Conservation (phyloP, 179 eudicot genomes). For the Carnegiea gigantea region DNA sequence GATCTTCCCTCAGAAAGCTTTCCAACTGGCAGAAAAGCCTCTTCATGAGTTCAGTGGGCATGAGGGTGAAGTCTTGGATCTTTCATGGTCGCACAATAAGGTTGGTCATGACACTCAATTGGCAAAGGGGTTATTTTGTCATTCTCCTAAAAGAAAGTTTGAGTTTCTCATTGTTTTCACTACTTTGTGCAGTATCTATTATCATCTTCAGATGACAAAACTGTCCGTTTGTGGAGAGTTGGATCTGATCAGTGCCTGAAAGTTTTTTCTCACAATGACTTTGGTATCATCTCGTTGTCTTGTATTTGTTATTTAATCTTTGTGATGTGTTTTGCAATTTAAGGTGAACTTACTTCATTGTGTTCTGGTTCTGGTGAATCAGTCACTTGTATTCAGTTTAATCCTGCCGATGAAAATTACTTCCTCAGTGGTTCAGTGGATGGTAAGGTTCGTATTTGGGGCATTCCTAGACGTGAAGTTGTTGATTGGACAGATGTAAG, state of each 20-base stretch:
- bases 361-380: conserved; percentile 31
- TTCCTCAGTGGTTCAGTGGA: conserved; percentile 95
- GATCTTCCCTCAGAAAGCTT: conserved; percentile 66
- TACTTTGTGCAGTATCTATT: conserved; percentile 53
- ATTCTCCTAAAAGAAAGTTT: background rate
- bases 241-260: conserved; percentile 60
- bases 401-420: conserved; percentile 74
- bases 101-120: conserved; percentile 38
- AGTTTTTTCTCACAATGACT: conserved; percentile 73
- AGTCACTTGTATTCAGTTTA: conserved; percentile 89
- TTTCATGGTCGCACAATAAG: conserved; percentile 86
- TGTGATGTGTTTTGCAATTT: conserved; percentile 1
- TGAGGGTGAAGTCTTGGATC: conserved; percentile 71
- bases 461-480: conserved; percentile 52
- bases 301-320: background rate
- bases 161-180: background rate
- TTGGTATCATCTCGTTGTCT: conserved; percentile 40
- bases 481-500: conserved; percentile 79
- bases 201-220: conserved; percentile 89
- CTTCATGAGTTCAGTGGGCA: conserved; percentile 87
- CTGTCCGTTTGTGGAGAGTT: conserved; percentile 85
- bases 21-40: conserved; percentile 63
- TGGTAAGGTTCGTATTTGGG: conserved; percentile 95
- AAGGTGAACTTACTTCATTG: conserved; percentile 9
- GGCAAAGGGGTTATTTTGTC: background rate